These are phyloP conservation scores for Sclerotinia trifoliorum DNA, from an alignment of 2,329 filamentous ascomycete genomes.

Conservation along the genomic window DNA sequence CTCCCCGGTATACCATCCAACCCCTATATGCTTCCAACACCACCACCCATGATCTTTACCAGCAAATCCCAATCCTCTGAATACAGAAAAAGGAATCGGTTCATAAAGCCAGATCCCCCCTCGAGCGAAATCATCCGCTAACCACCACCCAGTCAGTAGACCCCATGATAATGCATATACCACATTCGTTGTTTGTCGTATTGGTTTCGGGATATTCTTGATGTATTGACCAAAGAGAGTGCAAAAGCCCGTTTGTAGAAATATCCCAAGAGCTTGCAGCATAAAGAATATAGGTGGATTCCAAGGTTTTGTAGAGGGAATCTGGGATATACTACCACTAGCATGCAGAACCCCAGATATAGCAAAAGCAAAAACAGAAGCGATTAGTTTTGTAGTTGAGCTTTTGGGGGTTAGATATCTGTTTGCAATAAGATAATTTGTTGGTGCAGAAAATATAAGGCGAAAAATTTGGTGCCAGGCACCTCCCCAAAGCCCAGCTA, in stretches of 20 bases:
- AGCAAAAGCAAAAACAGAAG: slow-evolving; percentile 56
- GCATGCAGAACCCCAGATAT: slow-evolving; percentile 70
- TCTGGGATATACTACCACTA: slow-evolving; percentile 64
- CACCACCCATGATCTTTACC: slow-evolving; percentile 60
- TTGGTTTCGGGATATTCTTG: slow-evolving; percentile 44
- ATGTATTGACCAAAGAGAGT: slow-evolving; percentile 40
- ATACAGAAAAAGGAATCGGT: slow-evolving; percentile 71
- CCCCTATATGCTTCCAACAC: slow-evolving; percentile 56
- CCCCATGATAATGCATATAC: slow-evolving; percentile 66
- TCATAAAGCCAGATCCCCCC: slow-evolving; percentile 79
- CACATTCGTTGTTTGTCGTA: slow-evolving; percentile 58
- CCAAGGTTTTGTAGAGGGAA: slow-evolving; percentile 53
- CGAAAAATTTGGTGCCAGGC: slow-evolving; percentile 95
- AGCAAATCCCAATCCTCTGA: slow-evolving; percentile 67
- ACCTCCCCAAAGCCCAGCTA: slow-evolving; percentile 78
- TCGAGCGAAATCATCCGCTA: slow-evolving; percentile 74
- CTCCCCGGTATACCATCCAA: slow-evolving; percentile 58
- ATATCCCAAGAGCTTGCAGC: slow-evolving; percentile 64
- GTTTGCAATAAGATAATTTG: slow-evolving; percentile 47
- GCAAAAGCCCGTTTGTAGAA: slow-evolving; percentile 53
- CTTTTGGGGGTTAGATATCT: slow-evolving; percentile 43
- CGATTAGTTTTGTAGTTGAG: slow-evolving; percentile 40
- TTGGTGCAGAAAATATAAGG: slow-evolving; percentile 63
- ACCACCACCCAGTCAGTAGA: slow-evolving; percentile 58
- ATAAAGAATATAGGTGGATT: slow-evolving; percentile 68